Percentiles rank a stretch among this genome's conserved stretches.
These are phyloP conservation scores for Hypocreales sp. DNA, from an alignment of 2,329 filamentous ascomycete genomes.

Conservation along the genomic window DNA sequence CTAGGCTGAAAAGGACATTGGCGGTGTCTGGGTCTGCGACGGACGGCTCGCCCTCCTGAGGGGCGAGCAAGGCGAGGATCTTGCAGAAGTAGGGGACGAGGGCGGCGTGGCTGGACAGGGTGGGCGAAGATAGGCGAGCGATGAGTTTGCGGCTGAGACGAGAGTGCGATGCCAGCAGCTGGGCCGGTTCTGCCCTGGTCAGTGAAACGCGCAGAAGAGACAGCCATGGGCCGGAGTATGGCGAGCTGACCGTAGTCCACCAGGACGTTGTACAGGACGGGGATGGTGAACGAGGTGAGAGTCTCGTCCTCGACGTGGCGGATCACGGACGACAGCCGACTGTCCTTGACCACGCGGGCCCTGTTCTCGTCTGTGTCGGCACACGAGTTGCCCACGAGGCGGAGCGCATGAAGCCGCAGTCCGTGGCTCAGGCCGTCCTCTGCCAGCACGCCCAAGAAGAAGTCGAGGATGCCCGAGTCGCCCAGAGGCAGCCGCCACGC, in stretches of 20 bases:
- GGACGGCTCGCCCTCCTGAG: conserved; percentile 32
- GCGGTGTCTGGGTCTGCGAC: conserved; percentile 30
- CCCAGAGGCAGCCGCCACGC: conserved; percentile 42
- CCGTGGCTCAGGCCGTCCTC: conserved; percentile 20
- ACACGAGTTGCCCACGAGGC: conserved; percentile 45
- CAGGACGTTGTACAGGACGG: conserved; percentile 46
- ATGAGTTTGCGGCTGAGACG: conserved; percentile 33
- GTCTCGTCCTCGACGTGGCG: conserved; percentile 29
- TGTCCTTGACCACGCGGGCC: conserved; percentile 33
- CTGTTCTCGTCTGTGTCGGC: conserved; percentile 50
- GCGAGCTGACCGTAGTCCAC: conserved; percentile 42
- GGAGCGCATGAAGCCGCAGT: conserved; percentile 38
- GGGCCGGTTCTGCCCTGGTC: conserved; percentile 33
- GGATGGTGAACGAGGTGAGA: conserved; percentile 35
- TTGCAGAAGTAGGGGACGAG: conserved; percentile 40
- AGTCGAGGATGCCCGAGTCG: conserved; percentile 39
- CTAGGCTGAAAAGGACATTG: conserved; percentile 32
- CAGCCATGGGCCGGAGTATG: background rate
- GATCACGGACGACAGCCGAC: conserved; percentile 31
- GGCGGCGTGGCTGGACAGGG: conserved; percentile 21
- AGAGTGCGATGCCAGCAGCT: conserved; percentile 36
- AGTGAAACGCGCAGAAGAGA: background rate
- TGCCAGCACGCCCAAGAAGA: conserved; percentile 34
- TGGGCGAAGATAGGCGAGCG: conserved; percentile 29
- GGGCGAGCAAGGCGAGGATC: conserved; percentile 36